These are phyloP conservation scores for Hibiscus mutabilis DNA, from an alignment of 345 rosid genomes.

Conservation along the genomic window DNA sequence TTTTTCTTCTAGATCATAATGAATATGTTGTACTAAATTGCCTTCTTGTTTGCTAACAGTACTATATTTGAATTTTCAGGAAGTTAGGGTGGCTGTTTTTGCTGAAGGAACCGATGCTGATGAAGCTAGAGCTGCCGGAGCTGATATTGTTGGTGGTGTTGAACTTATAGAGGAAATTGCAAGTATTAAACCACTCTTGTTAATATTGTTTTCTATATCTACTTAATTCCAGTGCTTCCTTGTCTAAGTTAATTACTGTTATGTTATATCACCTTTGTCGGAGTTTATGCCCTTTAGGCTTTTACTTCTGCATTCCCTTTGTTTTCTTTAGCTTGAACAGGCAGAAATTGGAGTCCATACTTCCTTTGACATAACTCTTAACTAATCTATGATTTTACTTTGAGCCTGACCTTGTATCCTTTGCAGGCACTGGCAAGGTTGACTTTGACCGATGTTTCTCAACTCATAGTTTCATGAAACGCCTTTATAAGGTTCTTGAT, in stretches of 20 bases:
- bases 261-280: not conserved
- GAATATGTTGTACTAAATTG: not conserved
- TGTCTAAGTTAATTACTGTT: conserved; percentile 3
- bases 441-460: conserved; percentile 79
- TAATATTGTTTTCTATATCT: not conserved
- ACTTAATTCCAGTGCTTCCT: no score
- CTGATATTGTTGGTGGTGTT: conserved; percentile 86
- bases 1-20: not conserved
- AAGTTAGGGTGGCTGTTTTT: conserved; percentile 78
- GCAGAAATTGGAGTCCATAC: not conserved
- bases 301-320: conserved; percentile 22
- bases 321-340: not conserved
- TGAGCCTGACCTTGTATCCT: conserved; percentile 14
- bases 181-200: conserved; percentile 33
- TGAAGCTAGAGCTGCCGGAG: conserved; percentile 95
- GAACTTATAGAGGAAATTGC: conserved; percentile 81
- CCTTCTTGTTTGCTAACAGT: not conserved
- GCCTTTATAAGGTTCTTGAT: conserved; percentile 63
- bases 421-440: conserved; percentile 80
- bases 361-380: not conserved
- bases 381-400: conserved; percentile 15
- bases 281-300: conserved; percentile 12
- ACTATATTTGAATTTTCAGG: conserved; percentile 38
- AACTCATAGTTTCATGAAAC: conserved; percentile 68
- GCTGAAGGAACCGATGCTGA: conserved; percentile 94